phyloP scores from a whole-genome alignment of 1,284 basidiomycete genomes.

The Anthracocystis walkeri region DNA sequence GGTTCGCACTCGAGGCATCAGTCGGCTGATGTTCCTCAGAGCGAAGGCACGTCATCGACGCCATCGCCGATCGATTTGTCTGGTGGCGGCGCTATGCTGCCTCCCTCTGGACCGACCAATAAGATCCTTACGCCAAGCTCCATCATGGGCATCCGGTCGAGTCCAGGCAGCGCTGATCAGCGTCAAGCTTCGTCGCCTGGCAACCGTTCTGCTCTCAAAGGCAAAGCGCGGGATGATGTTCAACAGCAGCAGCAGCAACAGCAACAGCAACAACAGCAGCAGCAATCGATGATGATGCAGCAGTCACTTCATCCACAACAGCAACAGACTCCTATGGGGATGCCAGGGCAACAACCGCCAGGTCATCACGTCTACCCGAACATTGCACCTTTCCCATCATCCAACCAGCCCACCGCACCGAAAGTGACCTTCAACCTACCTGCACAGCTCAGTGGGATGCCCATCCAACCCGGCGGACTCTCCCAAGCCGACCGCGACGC shows the following conservation, averaged over 20 bases:
- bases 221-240: constrained; percentile 29
- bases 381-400: constrained; percentile 37
- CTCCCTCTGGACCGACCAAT: constrained; percentile 36
- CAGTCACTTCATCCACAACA: constrained; percentile 8
- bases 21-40: constrained; percentile 56
- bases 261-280: constrained; percentile 23
- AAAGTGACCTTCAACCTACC: constrained; percentile 50
- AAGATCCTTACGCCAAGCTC: constrained; percentile 65
- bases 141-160: constrained; percentile 64
- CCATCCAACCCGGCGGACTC: constrained; percentile 53
- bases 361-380: constrained; percentile 22
- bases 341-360: constrained; percentile 14
- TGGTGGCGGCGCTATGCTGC: constrained; percentile 48
- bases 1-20: constrained; percentile 40
- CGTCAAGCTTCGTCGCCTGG: constrained; percentile 18
- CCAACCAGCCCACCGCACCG: constrained; percentile 10
- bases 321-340: constrained; percentile 12
- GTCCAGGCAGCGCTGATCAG: constrained; percentile 22
- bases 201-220: constrained; percentile 25
- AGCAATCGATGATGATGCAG: constrained; percentile 20
- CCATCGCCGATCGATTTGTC: constrained; percentile 65
- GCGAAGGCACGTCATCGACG: constrained; percentile 58
- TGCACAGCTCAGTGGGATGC: constrained; percentile 31
- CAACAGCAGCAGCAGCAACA: constrained; percentile 21
- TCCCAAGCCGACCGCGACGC: constrained; percentile 55